These are phyloP conservation scores for Nemania sp. DNA, from an alignment of 2,329 filamentous ascomycete species.

Conservation along the genomic window DNA sequence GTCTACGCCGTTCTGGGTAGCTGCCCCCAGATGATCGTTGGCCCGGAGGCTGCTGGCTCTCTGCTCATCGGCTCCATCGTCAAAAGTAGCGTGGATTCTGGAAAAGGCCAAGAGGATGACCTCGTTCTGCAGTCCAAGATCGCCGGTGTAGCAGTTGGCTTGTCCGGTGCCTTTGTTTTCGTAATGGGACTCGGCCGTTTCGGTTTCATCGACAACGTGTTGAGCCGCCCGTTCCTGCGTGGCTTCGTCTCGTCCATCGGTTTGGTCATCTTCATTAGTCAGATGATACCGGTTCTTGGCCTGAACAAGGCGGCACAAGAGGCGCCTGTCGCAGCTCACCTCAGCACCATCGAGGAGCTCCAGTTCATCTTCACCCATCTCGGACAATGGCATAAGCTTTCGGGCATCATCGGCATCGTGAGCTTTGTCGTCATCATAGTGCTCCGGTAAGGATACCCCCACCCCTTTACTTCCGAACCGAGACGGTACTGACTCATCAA, in stretches of 20 bases:
- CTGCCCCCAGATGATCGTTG: constrained; percentile 90
- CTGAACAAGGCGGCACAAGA: constrained; percentile 69
- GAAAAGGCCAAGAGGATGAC: constrained; percentile 67
- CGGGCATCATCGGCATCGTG: constrained; percentile 73
- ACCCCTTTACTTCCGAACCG: neutral
- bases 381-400: constrained; percentile 71
- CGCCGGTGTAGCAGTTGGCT: constrained; percentile 83
- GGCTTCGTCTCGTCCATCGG: constrained; percentile 98
- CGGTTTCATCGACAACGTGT: constrained; percentile 91
- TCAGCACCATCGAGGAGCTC: constrained; percentile 85
- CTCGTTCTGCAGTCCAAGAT: constrained; percentile 74
- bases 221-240: constrained; percentile 88
- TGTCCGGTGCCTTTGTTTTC: constrained; percentile 88
- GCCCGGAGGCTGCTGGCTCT: constrained; percentile 91
- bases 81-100: constrained; percentile 72
- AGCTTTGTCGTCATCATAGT: constrained; percentile 90
- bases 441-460: constrained; percentile 63
- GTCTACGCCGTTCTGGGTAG: constrained; percentile 91
- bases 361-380: constrained; percentile 75
- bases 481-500: constrained; percentile 9
- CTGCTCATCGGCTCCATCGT: constrained; percentile 88
- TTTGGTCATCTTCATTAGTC: constrained; percentile 93
- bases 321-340: constrained; percentile 70
- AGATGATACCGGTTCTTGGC: constrained; percentile 88
- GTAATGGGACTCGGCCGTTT: constrained; percentile 81